Percentiles rank a stretch among this genome's conserved stretches.
Conservation (phyloP, 2,329 filamentous ascomycete genomes). For the Trichoderma sp. region DNA sequence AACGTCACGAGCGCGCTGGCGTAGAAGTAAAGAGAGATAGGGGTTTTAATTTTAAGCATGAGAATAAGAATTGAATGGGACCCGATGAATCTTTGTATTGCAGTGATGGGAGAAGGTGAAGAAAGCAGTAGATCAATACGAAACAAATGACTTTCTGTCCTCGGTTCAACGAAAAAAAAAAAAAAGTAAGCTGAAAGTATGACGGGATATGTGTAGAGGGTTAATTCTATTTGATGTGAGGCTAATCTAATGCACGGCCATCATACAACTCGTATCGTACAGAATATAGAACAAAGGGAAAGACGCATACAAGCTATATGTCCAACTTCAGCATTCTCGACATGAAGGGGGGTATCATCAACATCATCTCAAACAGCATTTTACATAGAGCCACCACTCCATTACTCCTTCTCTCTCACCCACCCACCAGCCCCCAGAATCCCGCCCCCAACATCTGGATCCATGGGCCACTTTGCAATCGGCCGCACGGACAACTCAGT, state of each 20-base stretch:
- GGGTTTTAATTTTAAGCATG: background rate
- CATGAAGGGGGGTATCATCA: background rate
- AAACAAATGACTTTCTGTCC: background rate
- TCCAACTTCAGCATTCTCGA: background rate
- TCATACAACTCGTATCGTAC: background rate
- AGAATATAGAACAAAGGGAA: background rate
- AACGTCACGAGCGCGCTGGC: slow-evolving; percentile 81
- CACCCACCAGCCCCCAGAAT: slow-evolving; percentile 60
- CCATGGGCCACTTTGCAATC: slow-evolving; percentile 71
- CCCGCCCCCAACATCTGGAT: slow-evolving; percentile 55
- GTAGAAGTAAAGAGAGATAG: slow-evolving; percentile 2
- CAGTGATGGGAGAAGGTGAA: background rate
- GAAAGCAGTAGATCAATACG: background rate
- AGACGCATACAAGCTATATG: background rate
- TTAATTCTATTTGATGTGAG: background rate
- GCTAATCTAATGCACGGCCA: background rate
- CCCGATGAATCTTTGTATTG: background rate
- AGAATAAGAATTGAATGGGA: background rate
- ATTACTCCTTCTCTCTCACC: slow-evolving; percentile 30
- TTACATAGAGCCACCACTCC: no score
- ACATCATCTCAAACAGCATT: background rate
- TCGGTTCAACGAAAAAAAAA: background rate
- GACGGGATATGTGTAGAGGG: background rate
- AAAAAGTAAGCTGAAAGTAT: background rate
- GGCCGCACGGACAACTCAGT: slow-evolving; percentile 59